Evolutionary conservation across 306 rosid species (phyloP), one percentile per base, ranked within the genome.

Genomic region (Cercis canadensis): DNA sequence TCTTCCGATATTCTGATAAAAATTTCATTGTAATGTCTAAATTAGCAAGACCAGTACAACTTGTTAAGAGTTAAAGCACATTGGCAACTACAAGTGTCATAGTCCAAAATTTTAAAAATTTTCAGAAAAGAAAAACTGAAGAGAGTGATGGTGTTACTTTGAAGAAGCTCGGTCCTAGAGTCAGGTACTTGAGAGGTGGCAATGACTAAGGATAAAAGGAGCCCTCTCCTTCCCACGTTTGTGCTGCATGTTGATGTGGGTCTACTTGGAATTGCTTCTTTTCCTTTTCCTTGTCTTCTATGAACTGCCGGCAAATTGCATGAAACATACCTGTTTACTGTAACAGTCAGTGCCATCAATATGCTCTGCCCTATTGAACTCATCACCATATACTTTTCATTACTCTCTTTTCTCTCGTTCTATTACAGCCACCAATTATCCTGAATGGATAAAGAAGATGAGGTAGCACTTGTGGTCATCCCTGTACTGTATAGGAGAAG

Each of bases 271-370:
- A 53, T 61, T 53, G 83, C 16, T 7, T 7, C 29, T 24, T 24
- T 24, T 24, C 29, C 17, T 62, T 68, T 77, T 5, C 46, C 50
- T 49, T 78, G 81, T 50, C 55, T 83, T 78, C 78, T 74, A 8
- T 74, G 89, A 70, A 87, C 90, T 11, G 94, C 87, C 62, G 85
- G 97, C 47, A 88, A 70, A 71, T 90, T 93, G 2, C 94, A 90
- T 10, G 89, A 93, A 66, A 87, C 92, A 70, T 73, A 81, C 74
- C 83, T 90, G 92, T 93, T 93, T 29, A 90, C 84, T 37, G 43
- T 37, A 37, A 37, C 43, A 37, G 43, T 2, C 10, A 90, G 75
- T 16, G 97, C 96, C 97, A 94, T 94, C 82, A 89, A 55, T 43
- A 86, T 83, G 84, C 76, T 88, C 63, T 93, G 96, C 31, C 96